Evolutionary conservation across 2,329 filamentous ascomycete species (phyloP), one percentile per base, ranked within the genome.

Genomic region (Microdochium trichocladiopsis): DNA sequence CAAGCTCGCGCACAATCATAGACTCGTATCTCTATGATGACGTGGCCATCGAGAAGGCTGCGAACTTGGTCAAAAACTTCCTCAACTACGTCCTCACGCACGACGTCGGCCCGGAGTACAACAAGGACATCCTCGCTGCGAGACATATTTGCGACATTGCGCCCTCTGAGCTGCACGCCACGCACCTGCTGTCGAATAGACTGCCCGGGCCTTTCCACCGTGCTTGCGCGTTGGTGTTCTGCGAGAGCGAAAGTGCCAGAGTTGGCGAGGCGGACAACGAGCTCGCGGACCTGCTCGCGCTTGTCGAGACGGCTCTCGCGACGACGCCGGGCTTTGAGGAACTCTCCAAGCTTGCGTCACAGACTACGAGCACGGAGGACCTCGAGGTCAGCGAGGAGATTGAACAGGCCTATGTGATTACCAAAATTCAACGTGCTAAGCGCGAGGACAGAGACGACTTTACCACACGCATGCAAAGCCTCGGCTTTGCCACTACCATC

Each of bases 21-120:
- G 71, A 71, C 24, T 71, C 80, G 36, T 80, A 81, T 36, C 75
- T 80, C 18, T 80, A 82, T 49, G 78, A 83, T 12, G 74, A 70
- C 16, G 64, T 70, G 0, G 69, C 77, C 12, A 76, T 91, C 55
- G 70, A 78, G n/a, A 68, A 77, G 6, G 83, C 83, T 2, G 82
- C 85, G 21, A 77, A 79, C 31, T 81, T 95, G 1, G 76, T 96
- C 41, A 81, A 83, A 54, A 95, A 94, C 63, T 97, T 97, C 64
- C 81, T 96, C 57, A 88, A 90, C 57, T 99, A 96, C 59, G 75
- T 97, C 1, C 75, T 92, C 10, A 81, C 87, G 55, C 92, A 97
- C 63, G 80, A 88, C 36, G 93, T 95, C 16, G 96, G 91, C 61
- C 86, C 88, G 0, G 94, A 97, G 66, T 88, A 92, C 63, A 74